Percentiles rank a stretch among this genome's conserved stretches.
Evolutionary conservation across 352 stramenopile species (phyloP).

Genomic region (Pythium chondricola): DNA sequence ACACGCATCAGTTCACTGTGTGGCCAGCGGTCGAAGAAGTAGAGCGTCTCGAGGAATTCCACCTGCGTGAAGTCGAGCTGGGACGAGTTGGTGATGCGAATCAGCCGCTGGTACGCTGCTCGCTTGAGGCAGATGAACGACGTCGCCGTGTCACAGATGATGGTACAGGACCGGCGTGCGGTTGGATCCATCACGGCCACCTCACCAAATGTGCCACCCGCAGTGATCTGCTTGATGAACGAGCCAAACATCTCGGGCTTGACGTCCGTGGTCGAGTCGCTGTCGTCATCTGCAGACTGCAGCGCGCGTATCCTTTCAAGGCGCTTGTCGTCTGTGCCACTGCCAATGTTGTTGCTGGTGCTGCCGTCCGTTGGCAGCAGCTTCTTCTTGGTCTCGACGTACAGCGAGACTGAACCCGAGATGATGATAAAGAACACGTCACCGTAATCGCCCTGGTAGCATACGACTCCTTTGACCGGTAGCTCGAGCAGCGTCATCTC

Average conservation of each 20-base stretch:
- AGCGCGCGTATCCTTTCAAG: too few relatives aligned
- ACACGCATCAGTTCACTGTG: slow-evolving; percentile 65
- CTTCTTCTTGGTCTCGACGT: slow-evolving; percentile 58
- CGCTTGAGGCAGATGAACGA: slow-evolving; percentile 86
- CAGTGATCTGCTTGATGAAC: slow-evolving; percentile 76
- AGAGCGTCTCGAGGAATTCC: slow-evolving; percentile 79
- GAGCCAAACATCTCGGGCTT: slow-evolving; percentile 41
- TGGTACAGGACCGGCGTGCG: slow-evolving; percentile 61
- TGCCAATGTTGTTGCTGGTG: slow-evolving; percentile 5
- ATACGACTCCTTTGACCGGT: slow-evolving; percentile 53
- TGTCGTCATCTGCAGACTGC: slow-evolving; percentile 26
- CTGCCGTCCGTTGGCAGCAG: slow-evolving; percentile 5
- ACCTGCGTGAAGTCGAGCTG: slow-evolving; percentile 76
- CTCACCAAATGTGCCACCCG: slow-evolving; percentile 72
- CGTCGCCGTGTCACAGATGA: slow-evolving; percentile 58
- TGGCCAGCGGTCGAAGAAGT: slow-evolving; percentile 73
- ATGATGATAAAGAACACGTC: slow-evolving; percentile 82
- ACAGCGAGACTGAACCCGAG: slow-evolving; percentile 65
- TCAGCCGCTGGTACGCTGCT: slow-evolving; percentile 73
- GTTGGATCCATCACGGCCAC: slow-evolving; percentile 78
- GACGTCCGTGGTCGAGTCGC: not conserved
- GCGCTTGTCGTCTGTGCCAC: not conserved
- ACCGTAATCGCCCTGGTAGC: slow-evolving; percentile 78
- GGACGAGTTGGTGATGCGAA: slow-evolving; percentile 75
- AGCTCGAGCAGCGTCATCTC: slow-evolving; percentile 79